Conservation (phyloP, 139 green algal genomes). For the Haematococcus lacustris region DNA sequence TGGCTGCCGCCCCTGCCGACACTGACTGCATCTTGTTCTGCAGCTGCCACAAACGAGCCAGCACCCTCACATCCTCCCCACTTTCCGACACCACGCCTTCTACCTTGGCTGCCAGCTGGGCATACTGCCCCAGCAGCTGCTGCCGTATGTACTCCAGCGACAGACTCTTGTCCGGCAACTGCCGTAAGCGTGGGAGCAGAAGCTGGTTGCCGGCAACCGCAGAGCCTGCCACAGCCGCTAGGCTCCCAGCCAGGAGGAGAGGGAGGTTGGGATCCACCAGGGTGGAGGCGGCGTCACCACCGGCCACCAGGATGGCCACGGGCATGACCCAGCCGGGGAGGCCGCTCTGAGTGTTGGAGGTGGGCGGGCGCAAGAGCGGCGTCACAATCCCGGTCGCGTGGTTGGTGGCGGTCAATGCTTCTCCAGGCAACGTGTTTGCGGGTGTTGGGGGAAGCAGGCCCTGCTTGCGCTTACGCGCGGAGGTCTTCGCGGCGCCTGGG, state of each 20-base stretch:
- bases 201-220: slow-evolving; percentile 40
- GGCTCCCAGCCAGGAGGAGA: slow-evolving; percentile 43
- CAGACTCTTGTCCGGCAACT: slow-evolving; percentile 54
- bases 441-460: slow-evolving; percentile 47
- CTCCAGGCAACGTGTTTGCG: slow-evolving; percentile 61
- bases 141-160: slow-evolving; percentile 51
- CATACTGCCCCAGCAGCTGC: slow-evolving; percentile 71
- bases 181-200: slow-evolving; percentile 73
- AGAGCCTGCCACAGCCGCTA: slow-evolving; percentile 20
- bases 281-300: slow-evolving; percentile 65
- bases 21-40: slow-evolving; percentile 83
- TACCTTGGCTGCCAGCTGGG: slow-evolving; percentile 29
- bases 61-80: slow-evolving; percentile 66
- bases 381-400: slow-evolving; percentile 48
- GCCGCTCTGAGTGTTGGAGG: slow-evolving; percentile 16
- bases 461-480: slow-evolving; percentile 11
- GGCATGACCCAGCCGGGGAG: slow-evolving; percentile 70
- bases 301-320: slow-evolving; percentile 46
- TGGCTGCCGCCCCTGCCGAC: neutral
- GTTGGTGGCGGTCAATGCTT: slow-evolving; percentile 75
- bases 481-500: neutral
- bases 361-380: slow-evolving; percentile 52
- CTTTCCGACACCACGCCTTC: slow-evolving; percentile 28
- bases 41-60: slow-evolving; percentile 84
- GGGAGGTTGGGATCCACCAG: slow-evolving; percentile 74